Evolutionary conservation across 257 asterid species (phyloP).

Genomic region (Mitragyna speciosa): DNA sequence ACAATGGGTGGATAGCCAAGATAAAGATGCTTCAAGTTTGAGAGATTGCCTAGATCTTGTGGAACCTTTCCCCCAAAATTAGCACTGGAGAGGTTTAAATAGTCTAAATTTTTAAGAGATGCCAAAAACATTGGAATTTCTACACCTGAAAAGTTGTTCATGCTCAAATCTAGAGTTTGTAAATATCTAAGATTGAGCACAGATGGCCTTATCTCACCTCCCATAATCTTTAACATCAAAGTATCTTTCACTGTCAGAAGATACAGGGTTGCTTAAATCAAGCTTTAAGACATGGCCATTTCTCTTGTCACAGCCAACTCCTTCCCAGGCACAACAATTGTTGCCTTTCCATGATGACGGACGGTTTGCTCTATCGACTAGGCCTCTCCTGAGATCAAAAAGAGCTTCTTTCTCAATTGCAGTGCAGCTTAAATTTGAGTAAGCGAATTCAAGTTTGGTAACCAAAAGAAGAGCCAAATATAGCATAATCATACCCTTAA

Average conservation of each 20-base stretch:
- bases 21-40: constrained; percentile 17
- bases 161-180: constrained; percentile 25
- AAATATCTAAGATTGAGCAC: constrained; percentile 18
- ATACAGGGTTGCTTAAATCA: constrained; percentile 13
- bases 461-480: no score
- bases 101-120: constrained; percentile 12
- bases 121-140: constrained; percentile 22
- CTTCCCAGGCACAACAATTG: constrained; percentile 21
- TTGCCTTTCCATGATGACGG: constrained; percentile 26
- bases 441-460: background rate
- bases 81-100: constrained; percentile 23
- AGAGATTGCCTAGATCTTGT: constrained; percentile 26
- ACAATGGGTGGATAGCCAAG: constrained; percentile 6
- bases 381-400: background rate
- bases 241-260: background rate
- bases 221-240: background rate
- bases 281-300: constrained; percentile 9
- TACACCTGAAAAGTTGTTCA: constrained; percentile 16
- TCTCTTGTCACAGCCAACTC: constrained; percentile 5
- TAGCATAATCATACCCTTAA: no score
- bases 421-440: background rate
- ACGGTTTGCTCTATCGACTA: constrained; percentile 14
- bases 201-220: constrained; percentile 28
- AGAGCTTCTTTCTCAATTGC: background rate
- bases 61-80: constrained; percentile 25